Evolutionary conservation across 2,329 filamentous ascomycete species (phyloP), one percentile per base, ranked within the genome.

Genomic region (Xylariaceae sp.): DNA sequence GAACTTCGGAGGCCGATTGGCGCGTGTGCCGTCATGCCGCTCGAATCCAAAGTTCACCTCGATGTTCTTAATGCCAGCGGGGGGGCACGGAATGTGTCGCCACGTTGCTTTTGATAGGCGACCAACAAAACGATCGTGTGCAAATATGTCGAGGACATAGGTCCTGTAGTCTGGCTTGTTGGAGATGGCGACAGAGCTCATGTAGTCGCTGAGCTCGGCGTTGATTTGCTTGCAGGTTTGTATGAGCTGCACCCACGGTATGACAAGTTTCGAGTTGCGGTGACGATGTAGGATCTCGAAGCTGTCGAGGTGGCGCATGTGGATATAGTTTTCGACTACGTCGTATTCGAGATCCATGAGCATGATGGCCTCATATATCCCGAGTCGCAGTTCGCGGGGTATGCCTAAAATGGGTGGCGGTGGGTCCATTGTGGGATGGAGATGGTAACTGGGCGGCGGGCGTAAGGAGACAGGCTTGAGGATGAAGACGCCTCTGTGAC

Each of bases 221-320:
- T 50, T 45, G 42, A 50, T 10, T 9, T 5, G 7, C 34, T 33
- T 50, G 42, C 42, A 50, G 22, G 34, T 45, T 7, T 33, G 36
- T 16, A 39, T 42, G 14, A 50, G 42, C 19, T 41, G 45, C 2
- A 50, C 14, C 48, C 48, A 50, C 17, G 48, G 42, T 5, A 50
- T n/a, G 18, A 38, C 34, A 38, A 38, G 34, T 38, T 38, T 38
- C 13, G 4, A 13, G 34, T 38, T 9, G 16, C 13, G 34, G 4
- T 9, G 34, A 38, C 10, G 34, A 4, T 13, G 13, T 38, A 38
- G 16, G 34, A 16, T 5, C 10, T 4, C 34, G 34, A 38, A 38
- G 9, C 9, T 9, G 34, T 9, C 34, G 34, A 4, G 13, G 34
- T 5, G 34, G 13, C 9, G 16, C 5, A 38, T 10, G 10, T 38